These are phyloP conservation scores for Nakazawaea sp. DNA, from an alignment of 805 yeast species.

Conservation along the genomic window DNA sequence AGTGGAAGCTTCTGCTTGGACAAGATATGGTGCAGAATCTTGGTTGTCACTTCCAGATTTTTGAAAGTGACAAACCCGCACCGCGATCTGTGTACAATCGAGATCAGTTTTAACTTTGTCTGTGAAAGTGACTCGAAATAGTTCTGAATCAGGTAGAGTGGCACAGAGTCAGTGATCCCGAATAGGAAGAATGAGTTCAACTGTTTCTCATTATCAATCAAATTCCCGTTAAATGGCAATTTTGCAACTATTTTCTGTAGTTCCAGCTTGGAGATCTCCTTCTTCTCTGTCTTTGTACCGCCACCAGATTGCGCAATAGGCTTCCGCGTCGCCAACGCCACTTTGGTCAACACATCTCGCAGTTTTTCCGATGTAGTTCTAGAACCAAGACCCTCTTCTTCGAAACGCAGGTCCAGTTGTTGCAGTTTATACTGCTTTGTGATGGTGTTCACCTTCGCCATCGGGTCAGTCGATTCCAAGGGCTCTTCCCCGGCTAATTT, in stretches of 20 bases:
- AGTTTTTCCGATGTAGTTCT: conserved; percentile 1
- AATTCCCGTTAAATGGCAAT: conserved; percentile 65
- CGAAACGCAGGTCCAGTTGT: conserved; percentile 27
- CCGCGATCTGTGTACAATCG: conserved; percentile 49
- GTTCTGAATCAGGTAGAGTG: conserved; percentile 55
- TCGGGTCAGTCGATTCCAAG: conserved; percentile 21
- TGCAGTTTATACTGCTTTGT: conserved; percentile 52
- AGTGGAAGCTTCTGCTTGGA: not conserved
- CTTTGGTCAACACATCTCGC: conserved; percentile 3
- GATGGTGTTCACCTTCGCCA: conserved; percentile 43
- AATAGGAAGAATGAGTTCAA: conserved; percentile 64
- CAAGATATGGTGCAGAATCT: conserved; percentile 11
- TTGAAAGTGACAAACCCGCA: conserved; percentile 59
- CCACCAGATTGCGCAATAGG: conserved; percentile 14
- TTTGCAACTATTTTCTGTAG: conserved; percentile 45
- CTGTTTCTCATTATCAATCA: conserved; percentile 29
- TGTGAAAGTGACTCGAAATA: conserved; percentile 31
- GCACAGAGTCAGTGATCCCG: conserved; percentile 62
- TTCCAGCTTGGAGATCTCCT: conserved; percentile 29
- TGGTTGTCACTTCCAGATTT: conserved; percentile 29
- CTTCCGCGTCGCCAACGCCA: conserved; percentile 9
- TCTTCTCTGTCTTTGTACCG: conserved; percentile 24
- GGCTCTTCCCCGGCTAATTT: conserved; percentile 49
- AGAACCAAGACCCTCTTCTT: conserved; percentile 12
- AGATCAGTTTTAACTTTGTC: conserved; percentile 42